phyloP scores from a whole-genome alignment of 148 eudicot genomes.

The Fagopyrum homotropicum region DNA sequence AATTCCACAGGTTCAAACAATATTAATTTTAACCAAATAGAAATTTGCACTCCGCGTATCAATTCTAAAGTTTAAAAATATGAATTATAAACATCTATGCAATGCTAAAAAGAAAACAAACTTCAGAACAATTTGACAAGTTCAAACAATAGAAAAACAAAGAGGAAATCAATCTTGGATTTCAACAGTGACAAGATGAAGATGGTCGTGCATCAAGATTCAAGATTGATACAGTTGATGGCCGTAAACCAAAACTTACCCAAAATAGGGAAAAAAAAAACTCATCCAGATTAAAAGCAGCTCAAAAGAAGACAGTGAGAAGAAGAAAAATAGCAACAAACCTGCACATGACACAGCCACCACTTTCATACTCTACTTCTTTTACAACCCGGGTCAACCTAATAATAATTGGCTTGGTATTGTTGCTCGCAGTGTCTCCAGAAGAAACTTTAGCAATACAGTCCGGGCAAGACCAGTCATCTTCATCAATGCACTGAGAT shows the following conservation, averaged over 20 bases:
- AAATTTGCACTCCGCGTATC: too few species aligned
- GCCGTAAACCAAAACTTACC: not conserved
- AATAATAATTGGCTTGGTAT: slow-evolving; percentile 41
- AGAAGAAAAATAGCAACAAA: slow-evolving; percentile 21
- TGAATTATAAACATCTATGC: too few species aligned
- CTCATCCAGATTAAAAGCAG: not conserved
- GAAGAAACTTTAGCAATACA: slow-evolving; percentile 48
- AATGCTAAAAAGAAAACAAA: too few species aligned
- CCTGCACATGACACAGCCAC: slow-evolving; percentile 95
- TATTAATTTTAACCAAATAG: too few species aligned
- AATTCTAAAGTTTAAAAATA: too few species aligned
- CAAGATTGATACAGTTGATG: not conserved
- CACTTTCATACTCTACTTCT: slow-evolving; percentile 57
- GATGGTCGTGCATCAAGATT: not conserved
- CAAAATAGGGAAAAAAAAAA: not conserved
- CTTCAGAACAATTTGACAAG: not conserved
- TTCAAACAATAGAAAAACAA: not conserved
- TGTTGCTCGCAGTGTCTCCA: slow-evolving; percentile 28
- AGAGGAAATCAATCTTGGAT: not conserved
- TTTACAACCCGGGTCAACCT: slow-evolving; percentile 75
- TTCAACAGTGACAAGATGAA: not conserved
- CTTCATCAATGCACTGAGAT: slow-evolving; percentile 37
- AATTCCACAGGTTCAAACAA: too few species aligned
- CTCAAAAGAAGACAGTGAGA: not conserved
- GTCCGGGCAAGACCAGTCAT: slow-evolving; percentile 63